These are phyloP conservation scores for Aspergillus campestris DNA, from an alignment of 495 filamentous ascomycete genomes.

Conservation along the genomic window DNA sequence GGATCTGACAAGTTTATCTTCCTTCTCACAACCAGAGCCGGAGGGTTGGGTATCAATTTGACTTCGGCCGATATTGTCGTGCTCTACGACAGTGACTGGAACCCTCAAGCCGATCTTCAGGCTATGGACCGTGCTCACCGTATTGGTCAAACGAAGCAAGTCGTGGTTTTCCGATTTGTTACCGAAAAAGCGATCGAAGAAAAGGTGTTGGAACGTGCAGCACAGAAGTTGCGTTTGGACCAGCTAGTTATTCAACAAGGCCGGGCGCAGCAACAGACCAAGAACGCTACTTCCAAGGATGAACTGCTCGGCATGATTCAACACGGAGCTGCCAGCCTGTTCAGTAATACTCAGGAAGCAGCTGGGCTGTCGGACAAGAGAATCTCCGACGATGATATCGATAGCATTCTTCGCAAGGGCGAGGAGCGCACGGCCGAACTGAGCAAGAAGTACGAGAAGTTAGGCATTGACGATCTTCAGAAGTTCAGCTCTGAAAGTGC, in stretches of 20 bases:
- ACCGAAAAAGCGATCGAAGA: conserved; percentile 98
- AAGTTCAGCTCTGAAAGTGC: conserved; percentile 96
- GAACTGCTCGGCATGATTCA: conserved; percentile 98
- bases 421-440: conserved; percentile 84
- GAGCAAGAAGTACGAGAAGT: conserved; percentile 88
- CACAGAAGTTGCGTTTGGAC: conserved; percentile 93
- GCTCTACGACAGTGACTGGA: conserved; percentile 99
- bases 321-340: conserved; percentile 91
- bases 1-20: conserved; percentile 97
- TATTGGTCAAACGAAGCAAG: conserved; percentile 98
- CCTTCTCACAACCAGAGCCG: conserved; percentile 91
- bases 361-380: conserved; percentile 50
- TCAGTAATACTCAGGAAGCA: conserved; percentile 57
- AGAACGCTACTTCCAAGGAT: conserved; percentile 86
- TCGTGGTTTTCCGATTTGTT: conserved; percentile 90
- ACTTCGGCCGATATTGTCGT: conserved; percentile 94
- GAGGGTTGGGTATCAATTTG: conserved; percentile 97
- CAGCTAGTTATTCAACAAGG: conserved; percentile 99
- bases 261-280: conserved; percentile 82
- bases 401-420: conserved; percentile 74
- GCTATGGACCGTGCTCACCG: conserved; percentile 98
- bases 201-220: conserved; percentile 94
- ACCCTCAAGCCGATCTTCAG: conserved; percentile 95
- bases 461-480: conserved; percentile 96
- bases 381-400: conserved; percentile 80